Evolutionary conservation across 139 green algal species (phyloP).

Genomic region (Closterium sp.): DNA sequence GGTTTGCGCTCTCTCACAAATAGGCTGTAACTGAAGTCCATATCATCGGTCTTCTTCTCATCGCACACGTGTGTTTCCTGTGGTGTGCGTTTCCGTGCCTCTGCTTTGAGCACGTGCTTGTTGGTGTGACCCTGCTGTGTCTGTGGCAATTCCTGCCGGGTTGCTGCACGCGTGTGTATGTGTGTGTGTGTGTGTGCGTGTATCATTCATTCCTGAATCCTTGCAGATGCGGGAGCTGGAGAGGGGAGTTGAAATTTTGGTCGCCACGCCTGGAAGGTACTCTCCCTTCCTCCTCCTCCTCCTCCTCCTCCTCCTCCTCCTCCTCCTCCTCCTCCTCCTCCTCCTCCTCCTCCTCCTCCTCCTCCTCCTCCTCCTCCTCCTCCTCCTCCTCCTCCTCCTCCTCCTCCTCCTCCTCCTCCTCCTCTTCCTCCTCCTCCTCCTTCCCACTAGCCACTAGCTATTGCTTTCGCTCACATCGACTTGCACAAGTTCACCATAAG

Average conservation of each 20-base stretch:
- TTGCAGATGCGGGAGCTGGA: constrained; percentile 70
- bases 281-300: too few species aligned
- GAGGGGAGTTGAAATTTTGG: constrained; percentile 91
- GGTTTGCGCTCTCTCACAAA: background rate
- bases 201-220: background rate
- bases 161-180: background rate
- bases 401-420: background rate
- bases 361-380: too few species aligned
- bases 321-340: too few species aligned
- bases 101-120: background rate
- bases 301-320: too few species aligned
- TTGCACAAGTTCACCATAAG: background rate
- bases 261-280: constrained; percentile 76
- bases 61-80: background rate
- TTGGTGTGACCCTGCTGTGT: background rate
- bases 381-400: too few species aligned
- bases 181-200: background rate
- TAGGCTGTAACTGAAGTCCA: background rate
- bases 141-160: too few species aligned
- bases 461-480: too few species aligned
- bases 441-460: too few species aligned
- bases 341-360: too few species aligned
- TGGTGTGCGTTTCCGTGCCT: background rate
- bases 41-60: background rate
- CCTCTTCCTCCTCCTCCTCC: background rate